Conservation (phyloP, 768 basidiomycete species). For the Rhodotorula kratochvilovae region DNA sequence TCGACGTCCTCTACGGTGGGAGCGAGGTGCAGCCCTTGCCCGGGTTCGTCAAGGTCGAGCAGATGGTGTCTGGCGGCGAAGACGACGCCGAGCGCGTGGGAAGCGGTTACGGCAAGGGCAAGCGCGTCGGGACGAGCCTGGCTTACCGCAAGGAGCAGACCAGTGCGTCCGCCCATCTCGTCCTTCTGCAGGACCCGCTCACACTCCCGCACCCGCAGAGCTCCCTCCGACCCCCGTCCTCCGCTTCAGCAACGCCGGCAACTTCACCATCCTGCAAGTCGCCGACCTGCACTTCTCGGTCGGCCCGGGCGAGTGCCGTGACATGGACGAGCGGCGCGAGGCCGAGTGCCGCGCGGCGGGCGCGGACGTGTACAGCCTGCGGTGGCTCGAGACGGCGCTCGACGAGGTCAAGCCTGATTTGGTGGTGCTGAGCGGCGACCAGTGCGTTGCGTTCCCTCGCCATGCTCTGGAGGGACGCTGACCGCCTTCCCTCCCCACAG, state of each 20-base stretch:
- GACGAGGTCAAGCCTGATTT: constrained; percentile 81
- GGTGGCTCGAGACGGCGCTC: constrained; percentile 65
- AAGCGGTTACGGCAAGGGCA: constrained; percentile 51
- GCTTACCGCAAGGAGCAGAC: constrained; percentile 60
- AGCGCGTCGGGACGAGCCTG: constrained; percentile 57
- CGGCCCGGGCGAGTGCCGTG: constrained; percentile 64
- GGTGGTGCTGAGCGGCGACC: constrained; percentile 88
- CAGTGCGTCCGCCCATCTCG: neutral
- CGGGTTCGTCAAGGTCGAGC: constrained; percentile 61
- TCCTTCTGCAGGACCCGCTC: neutral
- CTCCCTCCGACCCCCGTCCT: constrained; percentile 54
- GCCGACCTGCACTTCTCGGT: constrained; percentile 93
- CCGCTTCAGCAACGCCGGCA: constrained; percentile 75
- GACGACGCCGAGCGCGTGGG: constrained; percentile 20
- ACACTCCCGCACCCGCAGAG: neutral
- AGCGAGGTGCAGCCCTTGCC: constrained; percentile 71
- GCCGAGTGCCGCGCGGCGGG: constrained; percentile 20
- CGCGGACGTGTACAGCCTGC: constrained; percentile 74
- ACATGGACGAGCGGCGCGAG: constrained; percentile 21
- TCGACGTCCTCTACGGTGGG: constrained; percentile 78
- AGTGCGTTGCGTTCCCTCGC: constrained; percentile 47
- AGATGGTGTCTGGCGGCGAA: constrained; percentile 23
- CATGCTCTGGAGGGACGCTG: neutral
- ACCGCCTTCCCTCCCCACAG: neutral
- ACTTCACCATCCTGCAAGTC: constrained; percentile 82